Evolutionary conservation across 768 basidiomycete genomes (phyloP).

Genomic region (Daedaleopsis sinensis): DNA sequence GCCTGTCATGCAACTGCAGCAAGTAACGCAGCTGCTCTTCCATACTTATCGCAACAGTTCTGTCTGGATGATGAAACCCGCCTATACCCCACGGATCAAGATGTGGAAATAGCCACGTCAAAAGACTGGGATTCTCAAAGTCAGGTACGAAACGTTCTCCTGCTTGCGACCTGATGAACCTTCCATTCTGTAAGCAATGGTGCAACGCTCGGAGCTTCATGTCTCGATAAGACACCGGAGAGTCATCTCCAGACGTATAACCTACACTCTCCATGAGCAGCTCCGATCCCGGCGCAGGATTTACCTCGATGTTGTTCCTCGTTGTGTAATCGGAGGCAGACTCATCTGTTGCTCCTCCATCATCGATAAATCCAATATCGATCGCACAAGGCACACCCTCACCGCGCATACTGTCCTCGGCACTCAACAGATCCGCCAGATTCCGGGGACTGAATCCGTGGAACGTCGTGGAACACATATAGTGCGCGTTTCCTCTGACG

Average conservation of each 20-base stretch:
- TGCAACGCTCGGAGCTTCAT: not conserved
- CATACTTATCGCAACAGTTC: not conserved
- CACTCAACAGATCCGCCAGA: not conserved
- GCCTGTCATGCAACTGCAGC: not conserved
- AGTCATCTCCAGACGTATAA: not conserved
- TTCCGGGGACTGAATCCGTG: not conserved
- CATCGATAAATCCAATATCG: not conserved
- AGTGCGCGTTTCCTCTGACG: not conserved
- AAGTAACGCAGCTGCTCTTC: constrained; percentile 3
- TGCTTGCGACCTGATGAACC: not conserved
- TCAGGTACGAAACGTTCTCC: constrained; percentile 8
- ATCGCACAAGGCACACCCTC: not conserved
- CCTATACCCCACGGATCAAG: constrained; percentile 23
- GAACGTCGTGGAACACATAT: not conserved
- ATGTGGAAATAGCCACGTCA: constrained; percentile 18
- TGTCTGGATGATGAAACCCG: constrained; percentile 5
- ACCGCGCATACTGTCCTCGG: not conserved
- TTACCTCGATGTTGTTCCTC: not conserved
- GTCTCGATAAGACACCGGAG: not conserved
- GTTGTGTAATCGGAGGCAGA: not conserved
- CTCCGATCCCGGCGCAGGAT: not conserved
- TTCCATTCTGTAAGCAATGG: not conserved
- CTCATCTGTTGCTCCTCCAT: not conserved
- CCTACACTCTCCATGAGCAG: not conserved
- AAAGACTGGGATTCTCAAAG: constrained; percentile 8